Base-by-base conservation (phyloP, 345 rosid species). In the Euclidium syriacum region DNA sequence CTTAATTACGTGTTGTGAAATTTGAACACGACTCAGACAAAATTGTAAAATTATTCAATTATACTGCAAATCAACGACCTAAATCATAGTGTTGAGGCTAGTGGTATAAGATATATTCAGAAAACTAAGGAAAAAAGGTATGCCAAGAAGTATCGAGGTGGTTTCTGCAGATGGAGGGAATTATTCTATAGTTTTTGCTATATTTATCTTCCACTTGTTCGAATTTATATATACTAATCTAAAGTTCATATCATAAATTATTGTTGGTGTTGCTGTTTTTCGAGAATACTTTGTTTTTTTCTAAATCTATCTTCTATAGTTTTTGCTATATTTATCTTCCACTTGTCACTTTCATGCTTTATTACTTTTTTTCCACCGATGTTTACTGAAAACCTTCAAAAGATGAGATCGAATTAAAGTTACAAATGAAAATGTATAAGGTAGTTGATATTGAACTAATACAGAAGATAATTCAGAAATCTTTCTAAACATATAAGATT, bases 201-300 rank as follows among this genome's bases (percentile, higher is more conserved):
- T 62, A 47, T 16, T 35, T 48, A 48, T 62, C 38, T 48, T 48
- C 67, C 66, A 62, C 66, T 62, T 35, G 47, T 35, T 20, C 4
- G 11, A 32, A 62, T 24, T 61, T n/a, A n/a, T n/a, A 23, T 36
- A 35, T 33, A 47, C 3, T 56, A 25, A 10, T 20, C 10, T 29
- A 23, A 44, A 44, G 30, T 8, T 22, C 30, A 30, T 3, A 59
- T 10, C 41, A 15, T 22, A 33, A 60, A 23, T 6, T 43, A 59
- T n/a, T 15, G 32, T 10, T 60, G 15, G 1, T 24, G 3, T 46
- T 46, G 35, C 11, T 32, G 35, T 32, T 32, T 32, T 7, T 46
- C 27, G 17, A 2, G 12, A 14, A 46, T 46, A 22, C 29, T 46
- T 46, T 32, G n/a, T n/a, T n/a, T n/a, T n/a, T n/a, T n/a, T n/a